These are phyloP conservation scores for Thraustochytrium sp. DNA, from an alignment of 352 stramenopile genomes.

Conservation along the genomic window DNA sequence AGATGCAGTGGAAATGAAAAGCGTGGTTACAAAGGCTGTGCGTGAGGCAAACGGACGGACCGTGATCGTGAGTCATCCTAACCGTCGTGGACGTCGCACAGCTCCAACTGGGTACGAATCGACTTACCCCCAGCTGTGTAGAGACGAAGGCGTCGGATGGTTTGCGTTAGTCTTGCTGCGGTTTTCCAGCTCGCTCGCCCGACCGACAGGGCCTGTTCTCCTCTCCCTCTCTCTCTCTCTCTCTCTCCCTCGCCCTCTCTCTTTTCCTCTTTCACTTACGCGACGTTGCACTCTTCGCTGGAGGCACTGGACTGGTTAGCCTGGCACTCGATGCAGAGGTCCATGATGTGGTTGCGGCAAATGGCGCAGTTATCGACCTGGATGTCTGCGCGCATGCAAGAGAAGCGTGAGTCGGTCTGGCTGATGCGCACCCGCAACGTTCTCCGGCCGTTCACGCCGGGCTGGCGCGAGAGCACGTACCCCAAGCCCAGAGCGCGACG, in stretches of 20 bases:
- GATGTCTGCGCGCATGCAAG: conserved; percentile 45
- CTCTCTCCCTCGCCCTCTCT: too few relatives aligned
- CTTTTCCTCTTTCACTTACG: background rate
- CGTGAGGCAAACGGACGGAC: background rate
- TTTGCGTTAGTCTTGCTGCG: too few relatives aligned
- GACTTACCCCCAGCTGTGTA: too few relatives aligned
- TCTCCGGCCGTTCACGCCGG: background rate
- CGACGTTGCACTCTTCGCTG: conserved; percentile 43
- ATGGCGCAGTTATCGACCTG: conserved; percentile 86
- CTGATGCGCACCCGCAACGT: background rate
- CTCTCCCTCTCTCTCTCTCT: background rate
- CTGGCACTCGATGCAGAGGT: conserved; percentile 99
- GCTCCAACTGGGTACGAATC: too few relatives aligned
- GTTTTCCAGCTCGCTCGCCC: too few relatives aligned
- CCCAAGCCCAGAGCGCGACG: conserved; percentile 98
- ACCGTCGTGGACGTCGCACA: too few relatives aligned
- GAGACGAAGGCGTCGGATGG: too few relatives aligned
- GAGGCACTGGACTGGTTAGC: conserved; percentile 62
- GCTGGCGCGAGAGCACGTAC: conserved; percentile 60
- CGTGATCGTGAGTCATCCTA: too few relatives aligned
- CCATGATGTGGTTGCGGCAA: conserved; percentile 98
- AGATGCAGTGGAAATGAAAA: conserved; percentile 99
- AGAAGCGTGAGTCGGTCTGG: background rate
- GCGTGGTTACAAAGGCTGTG: conserved; percentile 72
- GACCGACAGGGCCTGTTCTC: background rate